phyloP scores from a whole-genome alignment of 352 stramenopile genomes.

The Globisporangium sylvaticum region DNA sequence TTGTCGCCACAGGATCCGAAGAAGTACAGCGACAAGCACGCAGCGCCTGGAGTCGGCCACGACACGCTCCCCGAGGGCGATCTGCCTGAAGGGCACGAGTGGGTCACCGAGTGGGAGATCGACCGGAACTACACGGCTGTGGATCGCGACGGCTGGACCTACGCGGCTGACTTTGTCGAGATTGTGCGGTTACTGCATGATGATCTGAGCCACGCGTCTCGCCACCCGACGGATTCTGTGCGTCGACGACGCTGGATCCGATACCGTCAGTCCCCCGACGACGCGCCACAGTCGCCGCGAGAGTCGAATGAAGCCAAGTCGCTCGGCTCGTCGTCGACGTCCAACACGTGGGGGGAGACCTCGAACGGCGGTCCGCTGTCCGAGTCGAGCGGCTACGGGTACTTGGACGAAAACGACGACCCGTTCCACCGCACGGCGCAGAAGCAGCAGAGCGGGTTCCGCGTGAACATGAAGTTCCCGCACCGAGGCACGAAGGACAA shows the following conservation, averaged over 20 bases:
- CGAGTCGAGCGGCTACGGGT: constrained; percentile 28
- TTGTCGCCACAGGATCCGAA: constrained; percentile 68
- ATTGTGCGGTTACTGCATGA: constrained; percentile 71
- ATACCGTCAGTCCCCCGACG: constrained; percentile 52
- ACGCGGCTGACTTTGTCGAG: constrained; percentile 77
- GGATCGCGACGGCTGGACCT: constrained; percentile 81
- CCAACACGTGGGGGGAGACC: constrained; percentile 54
- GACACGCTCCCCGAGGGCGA: constrained; percentile 66
- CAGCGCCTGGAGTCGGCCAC: constrained; percentile 44
- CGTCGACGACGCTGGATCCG: constrained; percentile 79
- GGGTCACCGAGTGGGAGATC: constrained; percentile 81
- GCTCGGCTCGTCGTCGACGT: constrained; percentile 31
- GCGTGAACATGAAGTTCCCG: constrained; percentile 83
- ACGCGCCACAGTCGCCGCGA: constrained; percentile 42
- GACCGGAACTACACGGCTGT: constrained; percentile 78
- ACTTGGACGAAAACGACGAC: constrained; percentile 70
- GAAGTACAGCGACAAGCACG: constrained; percentile 60
- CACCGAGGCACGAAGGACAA: constrained; percentile 81
- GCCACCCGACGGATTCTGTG: constrained; percentile 74
- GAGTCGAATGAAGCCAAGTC: constrained; percentile 41
- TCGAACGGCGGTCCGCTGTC: constrained; percentile 23
- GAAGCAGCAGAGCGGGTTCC: constrained; percentile 84
- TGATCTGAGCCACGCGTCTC: constrained; percentile 79
- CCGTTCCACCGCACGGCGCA: constrained; percentile 83
- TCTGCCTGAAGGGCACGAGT: constrained; percentile 69